Conservation (phyloP, 208 protist genomes). For the Crithidia sp. region DNA sequence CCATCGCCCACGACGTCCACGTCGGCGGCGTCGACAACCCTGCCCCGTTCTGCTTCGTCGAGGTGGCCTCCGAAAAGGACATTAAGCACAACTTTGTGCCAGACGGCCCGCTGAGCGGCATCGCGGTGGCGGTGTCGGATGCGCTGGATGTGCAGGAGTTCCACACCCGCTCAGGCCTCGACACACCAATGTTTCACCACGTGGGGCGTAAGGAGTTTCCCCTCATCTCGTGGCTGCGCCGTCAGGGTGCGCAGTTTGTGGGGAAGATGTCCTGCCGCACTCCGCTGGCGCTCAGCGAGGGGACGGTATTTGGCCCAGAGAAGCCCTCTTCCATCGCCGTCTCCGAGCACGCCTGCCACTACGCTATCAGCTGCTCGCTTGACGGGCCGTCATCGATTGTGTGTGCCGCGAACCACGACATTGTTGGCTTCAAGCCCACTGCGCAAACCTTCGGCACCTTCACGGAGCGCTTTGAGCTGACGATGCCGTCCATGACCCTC, state of each 20-base stretch:
- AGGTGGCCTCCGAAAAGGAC: conserved; percentile 62
- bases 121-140: conserved; percentile 80
- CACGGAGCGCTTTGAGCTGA: conserved; percentile 65
- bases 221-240: conserved; percentile 82
- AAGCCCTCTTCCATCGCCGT: conserved; percentile 62
- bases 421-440: conserved; percentile 89
- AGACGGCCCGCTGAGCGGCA: conserved; percentile 72
- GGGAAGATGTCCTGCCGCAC: conserved; percentile 78
- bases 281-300: conserved; percentile 73
- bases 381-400: conserved; percentile 68
- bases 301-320: conserved; percentile 55
- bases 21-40: conserved; percentile 6
- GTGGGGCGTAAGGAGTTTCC: conserved; percentile 66
- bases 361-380: conserved; percentile 74
- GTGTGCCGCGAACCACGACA: conserved; percentile 65
- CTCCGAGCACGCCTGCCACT: conserved; percentile 66
- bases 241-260: conserved; percentile 76
- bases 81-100: conserved; percentile 58
- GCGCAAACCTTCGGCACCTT: conserved; percentile 87
- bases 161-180: conserved; percentile 60
- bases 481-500: conserved; percentile 78
- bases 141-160: conserved; percentile 78
- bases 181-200: conserved; percentile 65
- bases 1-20: conserved; percentile 22
- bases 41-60: conserved; percentile 58